Percentiles rank a stretch among this genome's conserved stretches.
phyloP scores from a whole-genome alignment of 106 monocot genomes.

The Dactylorhiza incarnata region DNA sequence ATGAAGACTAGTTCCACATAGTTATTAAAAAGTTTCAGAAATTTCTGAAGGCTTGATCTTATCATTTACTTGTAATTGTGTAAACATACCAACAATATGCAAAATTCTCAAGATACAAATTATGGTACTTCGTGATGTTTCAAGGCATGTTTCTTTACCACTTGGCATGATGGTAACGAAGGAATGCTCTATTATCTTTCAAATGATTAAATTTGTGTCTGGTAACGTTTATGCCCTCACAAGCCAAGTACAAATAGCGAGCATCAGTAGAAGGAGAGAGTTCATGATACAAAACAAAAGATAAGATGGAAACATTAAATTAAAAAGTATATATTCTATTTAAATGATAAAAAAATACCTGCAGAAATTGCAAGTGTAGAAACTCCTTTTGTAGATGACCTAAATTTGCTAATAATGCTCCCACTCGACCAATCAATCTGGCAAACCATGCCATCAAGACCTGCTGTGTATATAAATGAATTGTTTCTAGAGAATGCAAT shows the following conservation, averaged over 20 bases:
- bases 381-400: constrained; percentile 59
- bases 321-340: background rate
- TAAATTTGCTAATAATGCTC: constrained; percentile 45
- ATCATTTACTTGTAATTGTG: no score
- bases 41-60: no score
- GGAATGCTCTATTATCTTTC: background rate
- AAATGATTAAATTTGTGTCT: background rate
- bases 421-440: constrained; percentile 60
- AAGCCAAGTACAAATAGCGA: background rate
- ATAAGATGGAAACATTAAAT: background rate
- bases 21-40: background rate
- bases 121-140: background rate
- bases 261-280: background rate
- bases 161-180: background rate
- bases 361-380: constrained; percentile 67
- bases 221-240: background rate
- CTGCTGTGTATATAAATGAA: constrained; percentile 54
- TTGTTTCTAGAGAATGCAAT: constrained; percentile 38
- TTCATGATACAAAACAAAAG: background rate
- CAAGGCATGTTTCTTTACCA: background rate
- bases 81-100: no score
- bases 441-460: constrained; percentile 87
- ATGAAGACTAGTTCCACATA: background rate
- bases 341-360: constrained; percentile 35
- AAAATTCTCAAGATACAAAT: no score